A percentile compares a stretch with the other conserved stretches of the same genome.
Evolutionary conservation across 1,284 basidiomycete species (phyloP).

Genomic region (Schizophyllum amplum): DNA sequence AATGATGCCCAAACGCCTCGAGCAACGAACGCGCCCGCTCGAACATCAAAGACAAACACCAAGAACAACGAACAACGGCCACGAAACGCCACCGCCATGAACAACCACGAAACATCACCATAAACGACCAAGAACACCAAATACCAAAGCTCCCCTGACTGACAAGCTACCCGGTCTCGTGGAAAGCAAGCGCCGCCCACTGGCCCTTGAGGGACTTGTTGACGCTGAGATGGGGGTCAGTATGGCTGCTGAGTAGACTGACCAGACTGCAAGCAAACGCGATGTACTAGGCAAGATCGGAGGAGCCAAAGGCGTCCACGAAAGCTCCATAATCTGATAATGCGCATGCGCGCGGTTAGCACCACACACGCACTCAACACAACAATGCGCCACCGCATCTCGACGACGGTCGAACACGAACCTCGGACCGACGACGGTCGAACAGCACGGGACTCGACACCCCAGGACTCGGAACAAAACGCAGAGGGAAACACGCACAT

Average conservation of each 20-base stretch:
- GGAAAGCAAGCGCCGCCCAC: slow-evolving; percentile 81
- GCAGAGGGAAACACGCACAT: too few relatives aligned
- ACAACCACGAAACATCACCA: too few relatives aligned
- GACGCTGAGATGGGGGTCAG: slow-evolving; percentile 38
- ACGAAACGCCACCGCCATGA: too few relatives aligned
- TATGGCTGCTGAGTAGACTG: neutral
- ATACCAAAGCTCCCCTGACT: slow-evolving; percentile 58
- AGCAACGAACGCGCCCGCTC: too few relatives aligned
- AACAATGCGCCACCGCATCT: slow-evolving; percentile 33
- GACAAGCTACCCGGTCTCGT: slow-evolving; percentile 78
- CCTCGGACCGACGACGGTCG: too few relatives aligned
- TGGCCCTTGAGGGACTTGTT: slow-evolving; percentile 78
- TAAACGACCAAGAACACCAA: too few relatives aligned
- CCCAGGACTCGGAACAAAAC: too few relatives aligned
- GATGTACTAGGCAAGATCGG: slow-evolving; percentile 77
- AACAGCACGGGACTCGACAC: too few relatives aligned
- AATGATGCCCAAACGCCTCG: too few relatives aligned
- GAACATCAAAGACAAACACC: too few relatives aligned
- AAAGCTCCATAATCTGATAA: slow-evolving; percentile 72
- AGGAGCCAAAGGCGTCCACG: slow-evolving; percentile 73
- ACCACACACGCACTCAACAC: neutral
- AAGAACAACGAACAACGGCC: too few relatives aligned
- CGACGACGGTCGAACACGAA: too few relatives aligned
- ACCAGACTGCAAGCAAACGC: neutral
- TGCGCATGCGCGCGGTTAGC: neutral